A percentile compares a stretch with the other conserved stretches of the same genome.
These are phyloP conservation scores for Trapa incisa DNA, from an alignment of 345 rosid genomes.

Conservation along the genomic window DNA sequence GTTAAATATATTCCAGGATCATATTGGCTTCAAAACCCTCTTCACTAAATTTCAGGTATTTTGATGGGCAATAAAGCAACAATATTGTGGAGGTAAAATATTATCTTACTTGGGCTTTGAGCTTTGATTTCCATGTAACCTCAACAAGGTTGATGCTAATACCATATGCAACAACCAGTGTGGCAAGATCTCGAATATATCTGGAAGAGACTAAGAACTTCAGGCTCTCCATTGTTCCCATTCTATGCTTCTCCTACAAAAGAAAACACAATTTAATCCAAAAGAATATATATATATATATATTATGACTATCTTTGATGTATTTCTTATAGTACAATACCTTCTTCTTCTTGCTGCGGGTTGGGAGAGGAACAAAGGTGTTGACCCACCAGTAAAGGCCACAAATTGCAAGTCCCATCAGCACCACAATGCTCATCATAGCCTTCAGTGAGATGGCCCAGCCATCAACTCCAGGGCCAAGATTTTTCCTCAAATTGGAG, in stretches of 20 bases:
- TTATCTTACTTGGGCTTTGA: slow-evolving; percentile 74
- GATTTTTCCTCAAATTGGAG: slow-evolving; percentile 63
- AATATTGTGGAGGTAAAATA: too few relatives aligned
- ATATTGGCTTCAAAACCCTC: not conserved
- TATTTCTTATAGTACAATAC: slow-evolving; percentile 16
- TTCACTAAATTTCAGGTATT: not conserved
- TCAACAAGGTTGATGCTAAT: slow-evolving; percentile 96
- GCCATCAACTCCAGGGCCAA: slow-evolving; percentile 99
- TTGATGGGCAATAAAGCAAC: too few relatives aligned
- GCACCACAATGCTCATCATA: slow-evolving; percentile 95
- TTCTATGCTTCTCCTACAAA: slow-evolving; percentile 66
- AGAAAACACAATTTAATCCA: not conserved
- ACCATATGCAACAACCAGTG: slow-evolving; percentile 95
- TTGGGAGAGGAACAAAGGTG: slow-evolving; percentile 59
- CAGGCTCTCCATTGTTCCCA: slow-evolving; percentile 97
- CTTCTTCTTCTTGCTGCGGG: slow-evolving; percentile 97
- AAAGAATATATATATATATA: not conserved
- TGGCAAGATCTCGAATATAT: slow-evolving; percentile 86
- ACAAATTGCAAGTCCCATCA: slow-evolving; percentile 76
- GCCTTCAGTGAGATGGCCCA: slow-evolving; percentile 94
- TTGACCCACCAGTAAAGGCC: slow-evolving; percentile 94
- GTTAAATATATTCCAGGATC: not conserved
- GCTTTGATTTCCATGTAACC: slow-evolving; percentile 99
- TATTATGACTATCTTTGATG: not conserved
- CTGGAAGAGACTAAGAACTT: slow-evolving; percentile 81